phyloP scores from a whole-genome alignment of 2,329 filamentous ascomycete genomes.

The Fusarium sp. region DNA sequence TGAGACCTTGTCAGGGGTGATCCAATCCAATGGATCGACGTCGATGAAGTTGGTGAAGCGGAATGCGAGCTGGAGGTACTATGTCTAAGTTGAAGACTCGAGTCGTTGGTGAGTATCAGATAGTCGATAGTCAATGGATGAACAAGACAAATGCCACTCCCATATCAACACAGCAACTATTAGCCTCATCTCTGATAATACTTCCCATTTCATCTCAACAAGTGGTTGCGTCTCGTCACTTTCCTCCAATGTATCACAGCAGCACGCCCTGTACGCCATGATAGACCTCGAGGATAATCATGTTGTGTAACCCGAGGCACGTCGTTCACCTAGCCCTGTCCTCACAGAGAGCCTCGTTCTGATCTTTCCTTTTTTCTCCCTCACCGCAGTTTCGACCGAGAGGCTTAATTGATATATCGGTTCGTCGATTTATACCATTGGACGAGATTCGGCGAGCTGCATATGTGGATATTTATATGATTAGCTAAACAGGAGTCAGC shows the following conservation, averaged over 20 bases:
- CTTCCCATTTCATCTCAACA: constrained; percentile 14
- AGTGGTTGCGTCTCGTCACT: constrained; percentile 37
- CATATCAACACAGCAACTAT: fast-evolving
- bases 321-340: constrained; percentile 13
- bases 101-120: neutral
- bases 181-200: neutral
- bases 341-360: constrained; percentile 5
- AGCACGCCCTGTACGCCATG: constrained; percentile 26
- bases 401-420: constrained; percentile 27
- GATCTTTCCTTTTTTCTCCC: neutral
- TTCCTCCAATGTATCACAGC: constrained; percentile 18
- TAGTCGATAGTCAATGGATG: neutral
- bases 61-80: neutral
- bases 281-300: constrained; percentile 25
- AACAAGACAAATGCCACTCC: neutral
- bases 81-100: neutral
- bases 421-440: constrained; percentile 10
- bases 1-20: constrained; percentile 35
- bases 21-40: constrained; percentile 42
- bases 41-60: constrained; percentile 1
- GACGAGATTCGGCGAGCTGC: constrained; percentile 32
- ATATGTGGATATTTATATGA: neutral
- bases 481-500: neutral
- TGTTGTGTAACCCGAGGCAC: constrained; percentile 26
- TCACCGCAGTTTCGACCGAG: constrained; percentile 32